phyloP scores from a whole-genome alignment of 2,329 filamentous ascomycete genomes.

The Pseudonectria buxi region DNA sequence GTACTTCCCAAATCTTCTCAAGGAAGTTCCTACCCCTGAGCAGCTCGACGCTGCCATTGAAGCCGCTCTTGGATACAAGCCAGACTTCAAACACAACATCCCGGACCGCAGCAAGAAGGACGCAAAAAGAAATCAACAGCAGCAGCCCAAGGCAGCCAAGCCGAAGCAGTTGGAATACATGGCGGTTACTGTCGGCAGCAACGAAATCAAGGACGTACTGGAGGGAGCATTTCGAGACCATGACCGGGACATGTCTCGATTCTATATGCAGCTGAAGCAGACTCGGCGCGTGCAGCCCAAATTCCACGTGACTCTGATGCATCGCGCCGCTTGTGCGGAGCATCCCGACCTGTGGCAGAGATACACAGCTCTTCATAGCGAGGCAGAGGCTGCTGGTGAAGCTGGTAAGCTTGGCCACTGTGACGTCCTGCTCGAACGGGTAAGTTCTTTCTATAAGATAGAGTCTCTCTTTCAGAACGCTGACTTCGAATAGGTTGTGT shows the following conservation, averaged over 20 bases:
- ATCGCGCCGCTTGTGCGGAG: slow-evolving; percentile 57
- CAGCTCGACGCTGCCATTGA: slow-evolving; percentile 77
- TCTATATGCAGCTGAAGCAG: slow-evolving; percentile 71
- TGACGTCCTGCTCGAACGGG: slow-evolving; percentile 56
- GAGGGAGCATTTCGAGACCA: slow-evolving; percentile 60
- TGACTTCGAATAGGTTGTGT: slow-evolving; percentile 55
- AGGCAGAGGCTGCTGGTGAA: slow-evolving; percentile 29
- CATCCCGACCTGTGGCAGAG: slow-evolving; percentile 68
- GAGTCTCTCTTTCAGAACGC: slow-evolving; percentile 25
- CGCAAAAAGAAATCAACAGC: slow-evolving; percentile 19
- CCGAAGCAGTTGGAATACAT: slow-evolving; percentile 51
- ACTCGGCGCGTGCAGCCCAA: slow-evolving; percentile 69
- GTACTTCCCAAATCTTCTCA: slow-evolving; percentile 71
- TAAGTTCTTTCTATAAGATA: slow-evolving; percentile 23
- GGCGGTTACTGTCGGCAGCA: slow-evolving; percentile 40
- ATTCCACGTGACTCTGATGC: slow-evolving; percentile 93
- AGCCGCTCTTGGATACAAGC: slow-evolving; percentile 67
- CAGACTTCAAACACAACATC: slow-evolving; percentile 69
- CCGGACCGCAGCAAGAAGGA: slow-evolving; percentile 46
- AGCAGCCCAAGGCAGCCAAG: slow-evolving; percentile 30
- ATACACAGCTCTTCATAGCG: slow-evolving; percentile 56
- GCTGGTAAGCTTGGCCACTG: slow-evolving; percentile 50
- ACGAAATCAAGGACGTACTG: slow-evolving; percentile 47
- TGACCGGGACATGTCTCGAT: slow-evolving; percentile 36
- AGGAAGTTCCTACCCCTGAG: slow-evolving; percentile 60